phyloP scores from a whole-genome alignment of 1,284 basidiomycete species.

The Ustilago sp. region DNA sequence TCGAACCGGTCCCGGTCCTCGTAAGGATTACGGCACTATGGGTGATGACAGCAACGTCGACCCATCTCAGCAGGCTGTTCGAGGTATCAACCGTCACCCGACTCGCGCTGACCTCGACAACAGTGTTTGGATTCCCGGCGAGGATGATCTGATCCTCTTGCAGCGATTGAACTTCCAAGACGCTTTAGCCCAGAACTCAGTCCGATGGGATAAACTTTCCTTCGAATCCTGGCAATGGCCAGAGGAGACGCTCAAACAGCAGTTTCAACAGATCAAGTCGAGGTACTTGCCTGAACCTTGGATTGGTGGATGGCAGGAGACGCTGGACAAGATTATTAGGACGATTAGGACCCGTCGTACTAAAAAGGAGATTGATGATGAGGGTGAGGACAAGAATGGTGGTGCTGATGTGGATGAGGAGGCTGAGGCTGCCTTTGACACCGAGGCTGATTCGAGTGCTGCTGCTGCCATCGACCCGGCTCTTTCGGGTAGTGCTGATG shows the following conservation, averaged over 20 bases:
- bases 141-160: conserved; percentile 49
- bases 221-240: conserved; percentile 49
- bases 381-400: conserved; percentile 33
- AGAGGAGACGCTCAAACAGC: conserved; percentile 39
- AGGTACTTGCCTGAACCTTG: conserved; percentile 44
- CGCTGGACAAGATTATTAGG: conserved; percentile 46
- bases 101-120: conserved; percentile 46
- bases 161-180: conserved; percentile 52
- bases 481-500: conserved; percentile 8
- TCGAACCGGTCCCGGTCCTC: conserved; percentile 27
- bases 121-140: conserved; percentile 47
- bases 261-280: conserved; percentile 50
- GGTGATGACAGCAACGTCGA: conserved; percentile 17
- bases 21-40: conserved; percentile 31
- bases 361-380: conserved; percentile 48
- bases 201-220: conserved; percentile 34
- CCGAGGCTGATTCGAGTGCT: background rate
- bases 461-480: conserved; percentile 38
- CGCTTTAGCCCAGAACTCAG: conserved; percentile 17
- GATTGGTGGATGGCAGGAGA: conserved; percentile 39
- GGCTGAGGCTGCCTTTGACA: background rate
- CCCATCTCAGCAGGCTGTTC: conserved; percentile 35
- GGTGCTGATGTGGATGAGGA: background rate
- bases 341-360: conserved; percentile 33
- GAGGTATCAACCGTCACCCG: conserved; percentile 30